Conservation (phyloP, 768 basidiomycete species). For the Phlebiopsis flavidoalba region DNA sequence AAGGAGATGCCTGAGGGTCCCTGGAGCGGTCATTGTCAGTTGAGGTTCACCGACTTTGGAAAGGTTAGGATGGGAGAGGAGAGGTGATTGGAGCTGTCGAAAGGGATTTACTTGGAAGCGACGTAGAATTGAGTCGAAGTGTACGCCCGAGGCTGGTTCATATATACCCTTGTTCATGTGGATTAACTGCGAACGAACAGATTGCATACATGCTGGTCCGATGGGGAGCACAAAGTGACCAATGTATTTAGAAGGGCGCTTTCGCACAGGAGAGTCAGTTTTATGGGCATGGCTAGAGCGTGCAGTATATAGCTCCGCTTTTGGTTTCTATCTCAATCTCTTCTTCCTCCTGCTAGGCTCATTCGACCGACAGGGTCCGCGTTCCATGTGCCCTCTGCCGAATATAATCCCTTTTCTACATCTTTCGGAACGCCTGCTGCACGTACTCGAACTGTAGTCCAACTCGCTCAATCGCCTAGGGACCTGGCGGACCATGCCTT, state of each 20-base stretch:
- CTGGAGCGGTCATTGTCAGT: slow-evolving; percentile 47
- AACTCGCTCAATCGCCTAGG: slow-evolving; percentile 77
- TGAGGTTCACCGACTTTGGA: slow-evolving; percentile 41
- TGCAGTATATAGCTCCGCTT: neutral
- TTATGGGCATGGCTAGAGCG: slow-evolving; percentile 2
- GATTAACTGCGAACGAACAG: too few relatives aligned
- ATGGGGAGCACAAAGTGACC: neutral
- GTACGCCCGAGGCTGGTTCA: too few relatives aligned
- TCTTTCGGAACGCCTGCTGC: neutral
- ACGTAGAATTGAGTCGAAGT: neutral
- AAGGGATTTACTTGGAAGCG: neutral
- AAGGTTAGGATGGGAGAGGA: neutral
- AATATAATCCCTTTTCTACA: neutral
- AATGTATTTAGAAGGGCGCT: neutral
- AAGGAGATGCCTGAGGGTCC: slow-evolving; percentile 45
- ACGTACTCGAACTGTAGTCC: slow-evolving; percentile 20
- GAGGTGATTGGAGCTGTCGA: neutral
- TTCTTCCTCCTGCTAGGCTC: neutral
- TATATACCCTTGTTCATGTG: too few relatives aligned
- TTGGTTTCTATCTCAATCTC: neutral
- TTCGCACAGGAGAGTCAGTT: neutral
- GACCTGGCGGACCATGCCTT: slow-evolving; percentile 70
- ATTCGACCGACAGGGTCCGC: too few relatives aligned
- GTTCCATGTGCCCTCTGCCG: neutral
- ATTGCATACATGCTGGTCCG: neutral